Evolutionary conservation across 305 asterid species (phyloP).

Genomic region (Fraxinus greggii): DNA sequence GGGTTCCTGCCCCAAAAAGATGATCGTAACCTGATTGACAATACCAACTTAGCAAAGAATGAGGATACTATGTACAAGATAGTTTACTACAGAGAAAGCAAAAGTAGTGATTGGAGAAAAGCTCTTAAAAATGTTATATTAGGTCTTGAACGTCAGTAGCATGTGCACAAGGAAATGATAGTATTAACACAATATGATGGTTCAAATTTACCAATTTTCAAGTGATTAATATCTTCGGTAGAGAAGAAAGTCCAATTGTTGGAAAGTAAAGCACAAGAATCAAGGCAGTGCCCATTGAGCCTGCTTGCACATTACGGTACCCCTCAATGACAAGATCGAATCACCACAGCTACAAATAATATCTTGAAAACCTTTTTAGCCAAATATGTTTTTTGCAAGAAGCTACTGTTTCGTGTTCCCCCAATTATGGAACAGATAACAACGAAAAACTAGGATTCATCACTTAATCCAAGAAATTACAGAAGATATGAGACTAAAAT

Average conservation of each 20-base stretch:
- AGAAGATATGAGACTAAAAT: neutral
- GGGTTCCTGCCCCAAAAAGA: neutral
- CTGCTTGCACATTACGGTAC: neutral
- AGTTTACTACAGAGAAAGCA: neutral
- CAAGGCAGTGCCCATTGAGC: neutral
- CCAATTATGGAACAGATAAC: neutral
- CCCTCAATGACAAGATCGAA: neutral
- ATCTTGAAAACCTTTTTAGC: neutral
- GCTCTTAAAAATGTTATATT: neutral
- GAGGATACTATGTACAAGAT: neutral
- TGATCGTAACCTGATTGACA: neutral
- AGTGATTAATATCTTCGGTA: neutral
- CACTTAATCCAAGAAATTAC: neutral
- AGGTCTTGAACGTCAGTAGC: neutral
- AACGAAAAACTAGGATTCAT: neutral
- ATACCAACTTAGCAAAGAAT: neutral
- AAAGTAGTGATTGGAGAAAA: neutral
- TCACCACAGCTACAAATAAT: neutral
- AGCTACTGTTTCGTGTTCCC: neutral
- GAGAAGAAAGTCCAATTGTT: neutral
- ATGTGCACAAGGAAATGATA: neutral
- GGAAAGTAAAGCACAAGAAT: slow-evolving; percentile 1
- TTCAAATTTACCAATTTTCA: neutral
- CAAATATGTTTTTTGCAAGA: neutral
- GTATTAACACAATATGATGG: neutral